Base-by-base conservation (phyloP, 345 rosid genomes). In the Microcos paniculata region DNA sequence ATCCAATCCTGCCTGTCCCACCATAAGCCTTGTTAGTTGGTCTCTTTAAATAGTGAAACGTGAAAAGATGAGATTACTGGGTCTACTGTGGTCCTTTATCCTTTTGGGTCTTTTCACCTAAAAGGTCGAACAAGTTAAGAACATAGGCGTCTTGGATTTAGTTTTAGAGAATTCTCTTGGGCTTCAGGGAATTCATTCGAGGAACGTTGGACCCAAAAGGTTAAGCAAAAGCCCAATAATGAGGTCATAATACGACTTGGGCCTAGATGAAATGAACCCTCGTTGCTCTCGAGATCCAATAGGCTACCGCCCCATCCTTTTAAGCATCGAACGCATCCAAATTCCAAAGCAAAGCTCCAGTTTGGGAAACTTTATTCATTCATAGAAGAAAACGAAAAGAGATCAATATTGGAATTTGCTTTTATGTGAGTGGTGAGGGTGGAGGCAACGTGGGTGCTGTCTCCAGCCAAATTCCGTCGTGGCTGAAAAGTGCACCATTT, bases 371-470 rank as follows among this genome's bases (percentile, higher is more conserved):
- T 35, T 35, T 35, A n/a, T n/a, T n/a, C n/a, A n/a, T n/a, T n/a
- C n/a, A n/a, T n/a, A 35, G 40, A 7, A 7, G 40, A 3, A 35
- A 7, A 35, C 4, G 4, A 35, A 35, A 3, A 0, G 40, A 35
- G 6, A 35, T 35, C 40, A 7, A n/a, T 35, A 35, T 35, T 35
- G 68, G 63, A 57, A 55, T 15, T 56, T 24, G 75, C 1, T 33
- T 71, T 31, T 10, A 13, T 23, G 76, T 57, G 8, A 72, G 18
- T 58, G 76, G 76, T 72, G 57, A 28, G 51, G 19, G 18, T 3
- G 51, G 19, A 58, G 31, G 64, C 38, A 53, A 71, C 64, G 64
- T 56, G 75, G 75, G 23, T 56, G 21, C 35, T 16, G 9, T 56
- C 21, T 57, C 65, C 40, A 72, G 4, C 51, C 75, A 23, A 38